These are phyloP conservation scores for Malassezia cuniculi DNA, from an alignment of 1,284 basidiomycete species.

Conservation along the genomic window DNA sequence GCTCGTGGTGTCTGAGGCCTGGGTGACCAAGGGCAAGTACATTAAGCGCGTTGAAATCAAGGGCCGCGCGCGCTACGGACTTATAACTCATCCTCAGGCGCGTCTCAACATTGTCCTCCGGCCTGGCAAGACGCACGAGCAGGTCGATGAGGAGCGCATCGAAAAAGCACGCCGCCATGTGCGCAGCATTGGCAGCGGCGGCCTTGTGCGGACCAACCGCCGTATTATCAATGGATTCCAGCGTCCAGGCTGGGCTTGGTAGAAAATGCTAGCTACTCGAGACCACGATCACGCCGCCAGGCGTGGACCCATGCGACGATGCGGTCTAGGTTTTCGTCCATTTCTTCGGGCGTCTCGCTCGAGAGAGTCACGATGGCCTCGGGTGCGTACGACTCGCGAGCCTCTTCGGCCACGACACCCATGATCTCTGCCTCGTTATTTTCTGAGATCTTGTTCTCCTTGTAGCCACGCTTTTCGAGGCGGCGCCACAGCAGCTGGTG, in stretches of 20 bases:
- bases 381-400: constrained; percentile 65
- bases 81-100: constrained; percentile 64
- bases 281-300: constrained; percentile 56
- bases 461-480: constrained; percentile 76
- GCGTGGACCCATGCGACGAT: constrained; percentile 71
- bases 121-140: constrained; percentile 66
- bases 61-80: constrained; percentile 69
- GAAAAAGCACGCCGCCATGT: constrained; percentile 61
- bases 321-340: constrained; percentile 72
- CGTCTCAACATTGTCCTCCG: constrained; percentile 65
- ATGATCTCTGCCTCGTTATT: constrained; percentile 99
- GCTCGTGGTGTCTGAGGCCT: constrained; percentile 75
- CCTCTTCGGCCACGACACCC: constrained; percentile 80
- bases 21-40: constrained; percentile 74
- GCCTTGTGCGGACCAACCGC: constrained; percentile 24
- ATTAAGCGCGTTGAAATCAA: constrained; percentile 65
- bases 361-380: constrained; percentile 76
- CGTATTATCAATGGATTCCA: constrained; percentile 34
- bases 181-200: constrained; percentile 57
- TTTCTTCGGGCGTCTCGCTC: constrained; percentile 65
- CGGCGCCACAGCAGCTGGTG: constrained; percentile 82
- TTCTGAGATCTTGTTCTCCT: constrained; percentile 86
- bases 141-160: constrained; percentile 56
- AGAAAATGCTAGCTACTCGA: constrained; percentile 16
- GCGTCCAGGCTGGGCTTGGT: constrained; percentile 40